Base-by-base conservation (phyloP, 2,329 filamentous ascomycete genomes). In the Ophiobolus disseminans region DNA sequence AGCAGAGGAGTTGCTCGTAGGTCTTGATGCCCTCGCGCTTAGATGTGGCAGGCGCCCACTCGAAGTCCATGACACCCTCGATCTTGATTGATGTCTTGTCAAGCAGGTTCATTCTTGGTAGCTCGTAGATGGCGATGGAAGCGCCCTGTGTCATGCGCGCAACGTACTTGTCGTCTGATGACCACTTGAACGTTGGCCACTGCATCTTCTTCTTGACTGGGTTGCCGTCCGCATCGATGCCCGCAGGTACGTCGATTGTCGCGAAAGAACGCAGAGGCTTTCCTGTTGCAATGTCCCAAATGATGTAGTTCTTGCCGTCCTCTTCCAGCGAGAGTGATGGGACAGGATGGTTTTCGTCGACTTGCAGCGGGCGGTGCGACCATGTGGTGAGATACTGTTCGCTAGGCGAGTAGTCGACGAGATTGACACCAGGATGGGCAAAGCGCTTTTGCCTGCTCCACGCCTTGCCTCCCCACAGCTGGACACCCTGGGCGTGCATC, bases 101-200 rank as follows among this genome's bases (percentile, higher is more conserved):
- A 53, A 96, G 82, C 37, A 96, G 82, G 70, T 88, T 89, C 91
- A 96, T 96, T 67, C 87, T 83, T 32, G 91, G 91, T 11, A 91
- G 79, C 74, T 96, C 91, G 74, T 96, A 96, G 65, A 96, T 85
- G 42, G 90, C 94, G 68, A 99, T 96, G 45, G 90, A 91, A 62
- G 91, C 85, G 59, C 89, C 89, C 58, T 91, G 91, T 54, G 86
- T 91, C 80, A 97, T 86, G 55, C 94, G 87, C 17, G 94, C 94
- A 54, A 97, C 92, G 73, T 96, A 99, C 75, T 95, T 94, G 77
- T 97, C 91, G 70, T 99, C 94, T 3, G 94, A 82, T 22, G 94
- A 97, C 94, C 94, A 99, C 80, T 99, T 99, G 86, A 99, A 99
- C 2, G 93, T 92, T 19, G 94, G 94, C 94, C 94, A 99, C 70